These are phyloP conservation scores for Populus euphratica DNA, from an alignment of 345 rosid species.

Conservation along the genomic window DNA sequence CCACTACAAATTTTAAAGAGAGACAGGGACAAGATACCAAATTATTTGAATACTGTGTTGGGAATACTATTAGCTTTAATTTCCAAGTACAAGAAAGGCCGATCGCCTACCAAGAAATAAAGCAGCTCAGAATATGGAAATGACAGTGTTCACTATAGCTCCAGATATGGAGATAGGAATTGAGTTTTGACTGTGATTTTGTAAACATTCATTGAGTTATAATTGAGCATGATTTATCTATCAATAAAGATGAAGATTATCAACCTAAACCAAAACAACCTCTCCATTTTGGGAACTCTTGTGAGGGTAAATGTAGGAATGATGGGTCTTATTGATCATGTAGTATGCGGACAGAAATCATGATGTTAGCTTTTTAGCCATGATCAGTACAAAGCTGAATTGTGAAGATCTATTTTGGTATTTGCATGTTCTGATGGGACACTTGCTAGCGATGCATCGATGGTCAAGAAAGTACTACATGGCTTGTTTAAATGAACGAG, in stretches of 20 bases:
- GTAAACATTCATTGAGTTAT: background rate
- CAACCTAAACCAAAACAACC: background rate
- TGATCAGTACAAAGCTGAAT: background rate
- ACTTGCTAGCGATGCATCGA: no score
- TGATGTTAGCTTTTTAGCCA: background rate
- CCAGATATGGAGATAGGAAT: background rate
- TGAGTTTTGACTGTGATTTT: slow-evolving; percentile 8
- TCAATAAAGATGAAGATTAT: background rate
- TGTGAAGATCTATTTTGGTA: no score
- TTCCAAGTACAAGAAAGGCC: slow-evolving; percentile 11
- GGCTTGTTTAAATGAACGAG: no score
- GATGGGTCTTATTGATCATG: background rate
- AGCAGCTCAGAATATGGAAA: background rate
- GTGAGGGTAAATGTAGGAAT: background rate
- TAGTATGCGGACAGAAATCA: background rate
- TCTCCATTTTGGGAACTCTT: background rate
- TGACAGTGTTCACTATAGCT: background rate
- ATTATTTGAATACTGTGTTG: slow-evolving; percentile 22
- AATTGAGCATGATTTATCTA: background rate
- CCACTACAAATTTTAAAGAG: background rate
- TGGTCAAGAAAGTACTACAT: background rate
- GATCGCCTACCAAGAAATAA: background rate
- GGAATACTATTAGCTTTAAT: slow-evolving; percentile 7
- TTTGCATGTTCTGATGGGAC: no score
- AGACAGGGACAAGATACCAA: slow-evolving; percentile 3